Percentiles rank a stretch among this genome's conserved stretches.
phyloP scores from a whole-genome alignment of 2,329 filamentous ascomycete species.

The Furcasterigmium furcatum region DNA sequence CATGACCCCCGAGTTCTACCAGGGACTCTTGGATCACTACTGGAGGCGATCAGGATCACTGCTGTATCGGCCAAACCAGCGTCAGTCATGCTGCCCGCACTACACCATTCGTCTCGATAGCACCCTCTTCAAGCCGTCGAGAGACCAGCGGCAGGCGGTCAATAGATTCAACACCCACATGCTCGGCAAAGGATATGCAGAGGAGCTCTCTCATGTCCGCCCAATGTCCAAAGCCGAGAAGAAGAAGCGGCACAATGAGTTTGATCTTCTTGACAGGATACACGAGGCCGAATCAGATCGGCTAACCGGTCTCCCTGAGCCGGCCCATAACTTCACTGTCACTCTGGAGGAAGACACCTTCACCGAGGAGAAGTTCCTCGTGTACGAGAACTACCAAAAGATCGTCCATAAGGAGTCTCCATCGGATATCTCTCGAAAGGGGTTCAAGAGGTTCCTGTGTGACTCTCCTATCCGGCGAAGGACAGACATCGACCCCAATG shows the following conservation, averaged over 20 bases:
- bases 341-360: conserved; percentile 69
- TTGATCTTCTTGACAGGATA: conserved; percentile 63
- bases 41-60: conserved; percentile 73
- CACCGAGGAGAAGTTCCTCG: conserved; percentile 70
- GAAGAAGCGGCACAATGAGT: conserved; percentile 62
- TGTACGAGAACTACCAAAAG: conserved; percentile 74
- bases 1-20: conserved; percentile 65
- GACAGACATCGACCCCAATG: conserved; percentile 39
- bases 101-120: conserved; percentile 78
- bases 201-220: conserved; percentile 59
- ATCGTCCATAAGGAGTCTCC: conserved; percentile 67
- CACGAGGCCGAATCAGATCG: conserved; percentile 63
- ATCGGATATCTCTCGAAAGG: conserved; percentile 52
- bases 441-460: conserved; percentile 74
- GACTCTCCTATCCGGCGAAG: conserved; percentile 59
- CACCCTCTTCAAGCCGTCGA: conserved; percentile 59
- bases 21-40: conserved; percentile 67
- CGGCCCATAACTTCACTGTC: conserved; percentile 65
- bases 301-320: conserved; percentile 56
- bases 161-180: conserved; percentile 75
- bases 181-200: conserved; percentile 64
- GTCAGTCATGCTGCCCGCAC: conserved; percentile 84
- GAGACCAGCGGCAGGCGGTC: conserved; percentile 71
- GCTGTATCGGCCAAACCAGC: conserved; percentile 76
- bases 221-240: conserved; percentile 66